Evolutionary conservation across 1,284 basidiomycete species (phyloP), one percentile per base, ranked within the genome.

Genomic region (Puccinia hordei): DNA sequence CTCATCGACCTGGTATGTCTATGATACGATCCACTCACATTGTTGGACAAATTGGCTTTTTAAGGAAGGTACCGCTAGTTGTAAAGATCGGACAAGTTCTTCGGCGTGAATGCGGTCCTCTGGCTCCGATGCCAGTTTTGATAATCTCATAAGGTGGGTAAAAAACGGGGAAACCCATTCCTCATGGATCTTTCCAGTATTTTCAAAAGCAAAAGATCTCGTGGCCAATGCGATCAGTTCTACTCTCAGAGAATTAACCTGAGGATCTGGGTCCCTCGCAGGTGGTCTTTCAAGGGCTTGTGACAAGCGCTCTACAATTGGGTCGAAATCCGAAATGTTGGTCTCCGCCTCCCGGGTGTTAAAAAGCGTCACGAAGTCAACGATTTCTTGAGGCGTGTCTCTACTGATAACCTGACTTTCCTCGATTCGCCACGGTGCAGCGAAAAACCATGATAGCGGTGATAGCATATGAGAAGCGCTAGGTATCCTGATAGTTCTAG

Each of bases 81-180:
- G 61, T 63, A n/a, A 63, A 63, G 41, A 63, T 4, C n/a, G 33
- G 22, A 63, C 61, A 41, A 63, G 61, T 12, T 8, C 61, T 19
- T 63, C 61, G 35, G 61, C 61, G 35, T 63, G 61, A 19, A 63
- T 30, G 61, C 61, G 61, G 17, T 63, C 61, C 61, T 63, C 61
- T 22, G 61, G 61, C 61, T 41, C 61, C 30, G 61, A 38, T 41
- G 61, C 61, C 0, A 41, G 17, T 24, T 63, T 63, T 6, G 61
- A 41, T n/a, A 63, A 63, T 63, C 61, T 63, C 61, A 63, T 63
- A 5, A 63, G 61, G 61, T 63, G 61, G 41, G 17, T 63, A 30
- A 63, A 63, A 38, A 41, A 63, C 6, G 61, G 61, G 61, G 41
- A 63, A 63, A 38, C 61, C 61, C 35, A 38, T 35, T 63, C 61